Conservation (phyloP, 2,329 filamentous ascomycete species). For the Talaromyces sp. region DNA sequence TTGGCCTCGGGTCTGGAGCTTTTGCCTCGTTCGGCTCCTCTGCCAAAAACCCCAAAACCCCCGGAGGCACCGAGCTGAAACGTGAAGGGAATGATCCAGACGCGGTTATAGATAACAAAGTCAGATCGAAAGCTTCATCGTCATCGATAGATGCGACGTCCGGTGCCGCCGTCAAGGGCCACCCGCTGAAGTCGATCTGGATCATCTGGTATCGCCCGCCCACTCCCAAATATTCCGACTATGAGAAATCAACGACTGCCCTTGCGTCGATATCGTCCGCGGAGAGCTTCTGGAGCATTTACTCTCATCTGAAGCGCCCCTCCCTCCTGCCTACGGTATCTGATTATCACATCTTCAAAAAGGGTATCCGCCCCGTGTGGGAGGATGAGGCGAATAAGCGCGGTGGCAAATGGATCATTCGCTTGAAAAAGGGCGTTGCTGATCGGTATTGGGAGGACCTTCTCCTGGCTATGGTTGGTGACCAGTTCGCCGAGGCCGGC, state of each 20-base stretch:
- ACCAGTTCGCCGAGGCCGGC: constrained; percentile 86
- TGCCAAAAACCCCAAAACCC: constrained; percentile 80
- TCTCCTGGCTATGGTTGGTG: constrained; percentile 81
- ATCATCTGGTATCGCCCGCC: constrained; percentile 96
- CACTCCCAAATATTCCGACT: constrained; percentile 95
- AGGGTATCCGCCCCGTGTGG: constrained; percentile 94
- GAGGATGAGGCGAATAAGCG: constrained; percentile 96
- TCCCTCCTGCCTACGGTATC: constrained; percentile 85
- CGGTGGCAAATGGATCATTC: constrained; percentile 95
- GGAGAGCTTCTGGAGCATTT: constrained; percentile 89
- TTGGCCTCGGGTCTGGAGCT: constrained; percentile 88
- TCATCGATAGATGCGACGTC: constrained; percentile 36
- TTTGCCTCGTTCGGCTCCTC: constrained; percentile 89
- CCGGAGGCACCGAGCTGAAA: constrained; percentile 73
- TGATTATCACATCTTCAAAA: constrained; percentile 97
- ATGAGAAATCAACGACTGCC: constrained; percentile 91
- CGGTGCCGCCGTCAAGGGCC: constrained; percentile 34
- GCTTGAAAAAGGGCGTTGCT: constrained; percentile 93
- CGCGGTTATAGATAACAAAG: constrained; percentile 20
- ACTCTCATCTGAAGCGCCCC: constrained; percentile 82
- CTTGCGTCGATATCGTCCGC: constrained; percentile 76
- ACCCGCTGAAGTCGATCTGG: constrained; percentile 80
- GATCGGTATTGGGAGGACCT: constrained; percentile 97
- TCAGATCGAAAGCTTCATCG: constrained; percentile 37
- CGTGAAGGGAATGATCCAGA: constrained; percentile 49